These are phyloP conservation scores for Argentina anserina DNA, from an alignment of 306 rosid species.

Conservation along the genomic window DNA sequence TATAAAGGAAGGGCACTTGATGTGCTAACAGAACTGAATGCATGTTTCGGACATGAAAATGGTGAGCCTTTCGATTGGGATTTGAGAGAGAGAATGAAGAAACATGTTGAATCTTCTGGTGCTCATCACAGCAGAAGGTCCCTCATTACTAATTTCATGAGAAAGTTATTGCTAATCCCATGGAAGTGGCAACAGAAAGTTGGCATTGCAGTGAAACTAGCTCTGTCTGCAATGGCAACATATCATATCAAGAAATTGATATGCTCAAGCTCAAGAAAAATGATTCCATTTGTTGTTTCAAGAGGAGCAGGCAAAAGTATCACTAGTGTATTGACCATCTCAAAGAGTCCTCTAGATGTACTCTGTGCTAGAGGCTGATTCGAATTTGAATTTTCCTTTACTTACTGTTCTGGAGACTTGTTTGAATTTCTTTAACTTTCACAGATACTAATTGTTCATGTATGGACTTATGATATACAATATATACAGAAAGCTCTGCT, in stretches of 20 bases:
- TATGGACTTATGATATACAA: background rate
- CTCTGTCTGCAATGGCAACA: background rate
- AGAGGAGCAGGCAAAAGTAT: constrained; percentile 3
- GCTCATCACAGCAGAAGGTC: background rate
- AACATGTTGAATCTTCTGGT: background rate
- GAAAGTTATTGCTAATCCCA: background rate
- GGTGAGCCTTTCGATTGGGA: constrained; percentile 3
- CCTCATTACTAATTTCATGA: background rate
- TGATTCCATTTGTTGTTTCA: background rate
- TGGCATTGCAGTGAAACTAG: constrained; percentile 25
- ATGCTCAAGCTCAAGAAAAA: constrained; percentile 3
- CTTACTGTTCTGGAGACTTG: background rate
- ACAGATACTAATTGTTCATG: background rate
- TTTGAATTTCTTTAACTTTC: background rate
- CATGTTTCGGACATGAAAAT: constrained; percentile 25
- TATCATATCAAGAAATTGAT: constrained; percentile 9
- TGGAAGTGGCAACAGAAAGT: constrained; percentile 19
- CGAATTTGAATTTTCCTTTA: background rate
- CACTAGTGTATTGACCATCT: background rate
- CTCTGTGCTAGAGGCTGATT: constrained; percentile 28
- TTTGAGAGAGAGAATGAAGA: background rate
- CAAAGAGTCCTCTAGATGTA: constrained; percentile 23
- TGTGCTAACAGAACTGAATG: constrained; percentile 29
- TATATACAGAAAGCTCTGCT: background rate
- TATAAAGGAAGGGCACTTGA: constrained; percentile 23